Conservation (phyloP, 2,329 filamentous ascomycete genomes). For the Aspergillus vadensis region DNA sequence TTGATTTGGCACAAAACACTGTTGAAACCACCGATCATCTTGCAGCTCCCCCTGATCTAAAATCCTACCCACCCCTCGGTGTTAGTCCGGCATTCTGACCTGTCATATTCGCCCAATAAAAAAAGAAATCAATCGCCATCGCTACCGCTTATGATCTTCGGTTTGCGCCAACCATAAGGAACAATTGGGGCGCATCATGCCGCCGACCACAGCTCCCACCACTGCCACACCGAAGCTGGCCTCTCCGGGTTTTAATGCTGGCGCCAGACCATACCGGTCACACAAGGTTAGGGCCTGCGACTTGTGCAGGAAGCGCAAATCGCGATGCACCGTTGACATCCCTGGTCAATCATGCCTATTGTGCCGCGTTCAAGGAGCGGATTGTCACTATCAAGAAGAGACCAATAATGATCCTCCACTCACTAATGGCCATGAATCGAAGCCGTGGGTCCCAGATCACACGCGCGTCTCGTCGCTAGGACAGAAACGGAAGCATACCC, state of each 20-base stretch:
- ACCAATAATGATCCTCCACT: constrained; percentile 27
- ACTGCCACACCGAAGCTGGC: constrained; percentile 36
- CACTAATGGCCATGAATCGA: constrained; percentile 29
- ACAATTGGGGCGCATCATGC: constrained; percentile 31
- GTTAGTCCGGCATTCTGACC: not conserved
- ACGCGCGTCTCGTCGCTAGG: constrained; percentile 28
- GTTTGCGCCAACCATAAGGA: not conserved
- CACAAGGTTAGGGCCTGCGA: constrained; percentile 64
- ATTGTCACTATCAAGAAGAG: constrained; percentile 58
- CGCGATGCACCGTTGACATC: constrained; percentile 61
- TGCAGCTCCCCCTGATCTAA: not conserved
- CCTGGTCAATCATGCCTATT: constrained; percentile 57
- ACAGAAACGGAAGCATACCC: constrained; percentile 41
- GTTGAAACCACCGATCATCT: not conserved
- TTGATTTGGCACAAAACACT: not conserved
- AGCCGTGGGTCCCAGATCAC: constrained; percentile 32
- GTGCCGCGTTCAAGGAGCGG: constrained; percentile 60
- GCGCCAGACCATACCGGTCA: constrained; percentile 60
- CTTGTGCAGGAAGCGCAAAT: constrained; percentile 62
- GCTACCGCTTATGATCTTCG: not conserved
- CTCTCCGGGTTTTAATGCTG: constrained; percentile 43
- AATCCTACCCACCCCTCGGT: not conserved
- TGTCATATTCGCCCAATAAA: not conserved
- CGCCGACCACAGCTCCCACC: constrained; percentile 33
- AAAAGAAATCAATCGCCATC: no score